Evolutionary conservation across 169 alveolate genomes (phyloP), one percentile per base, ranked within the genome.

Genomic region (Sarcocystis neurona): DNA sequence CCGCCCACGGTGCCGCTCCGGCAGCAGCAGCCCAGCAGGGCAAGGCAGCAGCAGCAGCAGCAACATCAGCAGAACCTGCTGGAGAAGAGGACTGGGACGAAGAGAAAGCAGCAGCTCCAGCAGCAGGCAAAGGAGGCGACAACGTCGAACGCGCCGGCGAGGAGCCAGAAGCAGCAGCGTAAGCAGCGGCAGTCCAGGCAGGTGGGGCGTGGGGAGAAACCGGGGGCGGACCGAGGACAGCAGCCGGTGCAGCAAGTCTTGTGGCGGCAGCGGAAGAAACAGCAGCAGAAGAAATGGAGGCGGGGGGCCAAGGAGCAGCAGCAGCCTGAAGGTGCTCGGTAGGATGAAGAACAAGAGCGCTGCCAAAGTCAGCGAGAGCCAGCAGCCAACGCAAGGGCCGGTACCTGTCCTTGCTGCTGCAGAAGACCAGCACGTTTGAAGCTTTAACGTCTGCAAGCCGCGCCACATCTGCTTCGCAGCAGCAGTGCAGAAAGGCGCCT

Each of bases 401-500:
- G 47, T 37, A 66, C 27, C 30, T 44, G 27, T 60, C 60, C 58
- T 39, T 30, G 20, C 41, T 68, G 5, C 27, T 47, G 46, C 78
- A 66, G 8, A 82, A 82, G 48, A 82, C 88, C 30, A 82, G 72
- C 47, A 60, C 44, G 32, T 82, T 82, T 20, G 88, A 82, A 6
- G 44, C 44, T 46, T 82, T 82, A 48, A 82, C 72, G 46, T 82
- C 88, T 6, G 60, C 88, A 41, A 82, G 46, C 30, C 88, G 88
- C 58, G 44, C 53, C 44, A 82, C 79, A 10, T 82, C 88, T 6
- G 88, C 88, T 63, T 82, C 58, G 50, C 70, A 43, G 63, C 88
- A 60, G 30, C 70, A 82, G 39, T 82, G 88, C 60, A 82, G 63
- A 63, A 82, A 82, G 58, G 88, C 88, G 2, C 88, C 88, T 39